Percentiles rank a stretch among this genome's conserved stretches.
Conservation (phyloP, 179 eudicot species). For the Silene vulgaris region DNA sequence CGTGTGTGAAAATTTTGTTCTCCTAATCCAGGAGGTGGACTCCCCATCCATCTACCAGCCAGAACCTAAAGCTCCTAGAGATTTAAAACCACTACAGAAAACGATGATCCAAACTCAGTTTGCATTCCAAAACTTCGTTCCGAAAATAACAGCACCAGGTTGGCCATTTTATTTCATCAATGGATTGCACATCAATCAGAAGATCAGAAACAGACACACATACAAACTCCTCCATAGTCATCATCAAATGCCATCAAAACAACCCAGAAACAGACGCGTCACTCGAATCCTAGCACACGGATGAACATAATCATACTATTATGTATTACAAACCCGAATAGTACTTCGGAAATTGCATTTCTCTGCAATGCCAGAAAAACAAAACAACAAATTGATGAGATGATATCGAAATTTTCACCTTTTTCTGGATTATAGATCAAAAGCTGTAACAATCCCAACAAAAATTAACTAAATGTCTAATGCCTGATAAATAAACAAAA, state of each 20-base stretch:
- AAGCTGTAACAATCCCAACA: background rate
- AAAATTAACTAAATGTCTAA: background rate
- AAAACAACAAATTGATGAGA: no score
- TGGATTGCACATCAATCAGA: background rate
- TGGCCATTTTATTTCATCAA: slow-evolving; percentile 16
- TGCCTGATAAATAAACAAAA: background rate
- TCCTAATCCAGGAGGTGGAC: slow-evolving; percentile 72
- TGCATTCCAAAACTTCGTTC: slow-evolving; percentile 16
- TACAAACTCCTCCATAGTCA: no score
- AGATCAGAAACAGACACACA: background rate
- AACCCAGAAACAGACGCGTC: background rate
- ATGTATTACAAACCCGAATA: background rate
- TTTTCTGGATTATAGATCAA: background rate
- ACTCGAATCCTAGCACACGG: background rate
- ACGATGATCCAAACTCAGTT: background rate
- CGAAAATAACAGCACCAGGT: slow-evolving; percentile 7
- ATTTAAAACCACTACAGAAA: slow-evolving; percentile 9
- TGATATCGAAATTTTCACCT: background rate
- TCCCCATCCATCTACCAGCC: slow-evolving; percentile 56
- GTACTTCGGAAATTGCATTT: background rate
- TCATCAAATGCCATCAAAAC: background rate
- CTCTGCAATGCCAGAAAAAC: background rate
- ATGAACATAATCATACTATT: background rate
- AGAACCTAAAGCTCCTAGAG: background rate
- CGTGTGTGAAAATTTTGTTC: slow-evolving; percentile 83